Evolutionary conservation across 2,329 filamentous ascomycete species (phyloP), one percentile per base, ranked within the genome.

Genomic region (Trichothecium roseum): DNA sequence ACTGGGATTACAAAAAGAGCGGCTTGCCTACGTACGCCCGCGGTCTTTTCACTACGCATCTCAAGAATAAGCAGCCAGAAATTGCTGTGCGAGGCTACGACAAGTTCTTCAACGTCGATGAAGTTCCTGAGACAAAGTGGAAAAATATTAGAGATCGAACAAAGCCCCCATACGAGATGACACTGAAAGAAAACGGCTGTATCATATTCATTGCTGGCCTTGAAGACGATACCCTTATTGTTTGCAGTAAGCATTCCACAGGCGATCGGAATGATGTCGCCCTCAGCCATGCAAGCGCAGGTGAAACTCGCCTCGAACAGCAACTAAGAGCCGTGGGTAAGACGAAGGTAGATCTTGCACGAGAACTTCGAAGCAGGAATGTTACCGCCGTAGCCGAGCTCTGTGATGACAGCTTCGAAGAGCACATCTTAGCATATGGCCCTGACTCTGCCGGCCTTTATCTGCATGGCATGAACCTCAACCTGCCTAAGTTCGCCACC

Each of bases 241-340:
- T 98, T n/a, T 96, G 89, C 72, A 96, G 89, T 69, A 98, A 98
- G 55, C 91, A 98, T 57, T 96, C 91, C 1, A 96, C 88, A 0
- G 91, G 91, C 6, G 66, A 75, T 17, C 74, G 89, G n/a, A 60
- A 59, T 16, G 85, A 93, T 52, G 61, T 67, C 5, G 70, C 78
- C 20, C 45, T 83, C 38, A 95, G 85, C 59, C 91, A 98, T 64
- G 85, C 91, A 3, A 69, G 72, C 39, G 86, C 78, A 4, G 91
- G 89, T 31, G 88, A 95, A 64, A 62, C 62, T 39, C 89, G 85
- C 70, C 69, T 94, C 1, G 81, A 91, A 54, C 72, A 66, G 44
- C 91, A 98, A 59, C 71, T 98, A 28, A 68, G 71, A 27, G 69
- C 72, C 1, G 65, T 94, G 15, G 87, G 88, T 24, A 91, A 79